Base-by-base conservation (phyloP, 2,329 filamentous ascomycete species). In the Aspergillus ustus region DNA sequence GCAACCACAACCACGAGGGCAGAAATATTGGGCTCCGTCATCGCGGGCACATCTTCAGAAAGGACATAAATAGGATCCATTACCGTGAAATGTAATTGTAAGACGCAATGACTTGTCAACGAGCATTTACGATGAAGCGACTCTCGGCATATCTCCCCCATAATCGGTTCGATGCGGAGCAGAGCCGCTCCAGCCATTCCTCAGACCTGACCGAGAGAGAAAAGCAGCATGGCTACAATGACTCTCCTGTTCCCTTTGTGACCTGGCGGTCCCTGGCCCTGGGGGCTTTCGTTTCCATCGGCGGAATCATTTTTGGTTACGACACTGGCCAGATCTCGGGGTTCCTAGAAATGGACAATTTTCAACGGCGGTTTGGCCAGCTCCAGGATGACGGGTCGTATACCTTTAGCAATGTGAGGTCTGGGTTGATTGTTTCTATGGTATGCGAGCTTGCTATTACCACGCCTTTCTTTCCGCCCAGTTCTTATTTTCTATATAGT, bases 251-350 rank as follows among this genome's bases (percentile, higher is more conserved):
- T 1, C 74, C 75, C 1, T 65, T 70, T 7, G 55, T 81, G 43
- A 81, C 78, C 45, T 67, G 71, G 66, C 70, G 73, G 19, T 75
- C 77, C 5, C 67, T 79, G 49, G 61, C 72, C n/a, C 57, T 81
- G 74, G 77, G 75, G 9, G 67, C 78, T 17, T 74, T 80, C 45
- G 75, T 80, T 46, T 80, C 78, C 1, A 80, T 80, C 70, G 78
- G 78, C 46, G 78, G 78, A 22, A 73, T 80, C 25, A 72, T 80
- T 25, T 78, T 78, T 51, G 75, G 77, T 15, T 78, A 77, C 52
- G 75, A 80, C 58, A 78, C 78, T 11, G 76, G 78, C 63, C 78
- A 80, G 65, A 80, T 81, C 43, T 78, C 75, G 0, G 79, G 79
- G 3, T 77, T 81, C 59, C 65, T 81, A 13, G 75, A 73, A 28